phyloP scores from a whole-genome alignment of 495 filamentous ascomycete genomes.

The Annulohypoxylon nitens region DNA sequence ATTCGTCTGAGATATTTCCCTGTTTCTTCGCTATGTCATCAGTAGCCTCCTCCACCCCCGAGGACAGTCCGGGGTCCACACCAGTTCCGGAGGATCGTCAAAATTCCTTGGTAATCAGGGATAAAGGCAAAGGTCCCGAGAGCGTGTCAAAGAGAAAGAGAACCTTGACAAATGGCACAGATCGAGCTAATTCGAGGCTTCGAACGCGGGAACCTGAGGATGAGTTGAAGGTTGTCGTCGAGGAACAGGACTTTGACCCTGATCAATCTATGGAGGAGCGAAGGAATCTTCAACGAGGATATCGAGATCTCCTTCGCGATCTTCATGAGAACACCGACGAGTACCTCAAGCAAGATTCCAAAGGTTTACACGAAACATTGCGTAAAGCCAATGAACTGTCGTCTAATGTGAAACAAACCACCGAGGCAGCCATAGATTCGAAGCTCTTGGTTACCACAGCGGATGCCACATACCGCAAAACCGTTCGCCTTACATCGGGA shows the following conservation, averaged over 20 bases:
- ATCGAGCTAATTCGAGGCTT: constrained; percentile 53
- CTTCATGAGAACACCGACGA: constrained; percentile 80
- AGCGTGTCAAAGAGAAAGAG: constrained; percentile 66
- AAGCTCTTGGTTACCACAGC: constrained; percentile 81
- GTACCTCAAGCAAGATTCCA: constrained; percentile 70
- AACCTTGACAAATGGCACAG: constrained; percentile 60
- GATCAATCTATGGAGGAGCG: constrained; percentile 87
- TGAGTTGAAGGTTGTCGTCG: constrained; percentile 55
- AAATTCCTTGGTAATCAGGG: constrained; percentile 47
- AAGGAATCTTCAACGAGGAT: constrained; percentile 72
- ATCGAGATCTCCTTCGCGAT: constrained; percentile 75
- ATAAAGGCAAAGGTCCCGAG: constrained; percentile 52
- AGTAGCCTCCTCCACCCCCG: constrained; percentile 39
- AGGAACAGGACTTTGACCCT: constrained; percentile 80
- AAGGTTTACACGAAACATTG: constrained; percentile 72
- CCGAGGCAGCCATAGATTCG: constrained; percentile 93
- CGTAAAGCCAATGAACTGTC: constrained; percentile 73
- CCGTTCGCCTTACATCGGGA: constrained; percentile 76
- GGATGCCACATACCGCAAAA: constrained; percentile 81
- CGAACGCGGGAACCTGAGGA: constrained; percentile 56
- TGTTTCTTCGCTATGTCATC: constrained; percentile 42
- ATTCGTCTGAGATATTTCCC: background rate
- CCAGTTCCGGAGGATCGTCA: constrained; percentile 32
- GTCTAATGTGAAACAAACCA: constrained; percentile 83
- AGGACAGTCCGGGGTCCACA: constrained; percentile 33